Base-by-base conservation (phyloP, 2,329 filamentous ascomycete species). In the Myriosclerotinia duriaeana region DNA sequence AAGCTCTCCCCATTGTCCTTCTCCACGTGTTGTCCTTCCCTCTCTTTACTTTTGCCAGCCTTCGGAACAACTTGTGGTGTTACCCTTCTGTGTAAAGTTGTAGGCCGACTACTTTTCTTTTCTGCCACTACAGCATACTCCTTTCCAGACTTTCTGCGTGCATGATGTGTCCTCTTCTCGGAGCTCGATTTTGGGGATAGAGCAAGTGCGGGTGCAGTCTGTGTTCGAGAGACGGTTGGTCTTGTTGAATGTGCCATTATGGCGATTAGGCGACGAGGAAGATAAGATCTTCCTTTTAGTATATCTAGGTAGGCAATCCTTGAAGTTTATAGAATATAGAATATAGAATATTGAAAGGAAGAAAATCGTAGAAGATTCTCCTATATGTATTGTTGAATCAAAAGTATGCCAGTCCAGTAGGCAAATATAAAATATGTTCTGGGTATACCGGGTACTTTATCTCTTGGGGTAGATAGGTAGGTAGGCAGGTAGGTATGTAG, bases 1-100 rank as follows among this genome's bases (percentile, higher is more conserved):
- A 89, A 88, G 76, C 83, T 86, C 73, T 88, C 86, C 65, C 84
- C 80, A 73, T 87, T 85, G 65, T 87, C 74, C 38, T 72, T 64
- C 40, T 67, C 67, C n/a, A 66, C 70, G 66, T n/a, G 72, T 69
- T 38, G 69, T 50, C n/a, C 71, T 68, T 53, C 69, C 46, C 26
- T 71, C 61, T 65, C 69, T 62, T 55, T 65, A 34, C 58, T 66
- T 55, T 42, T 58, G 20, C 30, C 44, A 50, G 59, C 55, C 66
- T 70, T 72, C 20, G 68, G 53, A 44, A 67, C 59, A 54, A 69
- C 65, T 64, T 73, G 72, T n/a, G 73, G 70, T 38, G 72, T 71
- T 8, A 62, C 67, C 44, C 54, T 71, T 22, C 71, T 67, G 22
- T 56, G 67, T 53, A 72, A 40, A 2, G 70, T 60, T 17, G 73